Conservation (phyloP, 495 filamentous ascomycete species). For the Peziza echinospora region DNA sequence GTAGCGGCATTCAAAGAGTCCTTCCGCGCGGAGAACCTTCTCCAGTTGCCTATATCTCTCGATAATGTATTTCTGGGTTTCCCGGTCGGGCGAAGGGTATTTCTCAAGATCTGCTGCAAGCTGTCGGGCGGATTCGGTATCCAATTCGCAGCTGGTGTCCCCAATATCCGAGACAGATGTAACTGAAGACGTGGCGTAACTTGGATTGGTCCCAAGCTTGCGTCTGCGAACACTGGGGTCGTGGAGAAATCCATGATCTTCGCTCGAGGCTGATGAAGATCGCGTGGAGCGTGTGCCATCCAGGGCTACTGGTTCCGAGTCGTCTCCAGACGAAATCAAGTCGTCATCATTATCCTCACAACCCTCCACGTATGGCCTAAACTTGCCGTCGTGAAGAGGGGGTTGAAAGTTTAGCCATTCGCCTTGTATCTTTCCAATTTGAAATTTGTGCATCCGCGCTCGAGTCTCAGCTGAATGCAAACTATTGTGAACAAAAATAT, state of each 20-base stretch:
- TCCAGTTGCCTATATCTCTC: conserved; percentile 58
- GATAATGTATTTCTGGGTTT: conserved; percentile 58
- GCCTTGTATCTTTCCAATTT: conserved; percentile 65
- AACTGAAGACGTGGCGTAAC: conserved; percentile 21
- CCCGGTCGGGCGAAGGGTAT: conserved; percentile 59
- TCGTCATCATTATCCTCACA: conserved; percentile 18
- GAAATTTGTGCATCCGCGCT: conserved; percentile 55
- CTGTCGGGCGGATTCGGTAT: conserved; percentile 50
- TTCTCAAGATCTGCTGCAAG: conserved; percentile 55
- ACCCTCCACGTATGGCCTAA: conserved; percentile 34
- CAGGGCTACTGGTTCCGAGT: conserved; percentile 6
- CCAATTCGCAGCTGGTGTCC: conserved; percentile 40
- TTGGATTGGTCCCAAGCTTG: conserved; percentile 15
- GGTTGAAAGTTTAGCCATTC: conserved; percentile 76
- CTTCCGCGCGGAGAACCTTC: conserved; percentile 45
- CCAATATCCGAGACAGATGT: conserved; percentile 25
- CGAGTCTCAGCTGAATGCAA: conserved; percentile 65
- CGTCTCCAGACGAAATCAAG: conserved; percentile 19
- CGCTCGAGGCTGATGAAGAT: conserved; percentile 22
- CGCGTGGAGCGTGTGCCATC: conserved; percentile 10
- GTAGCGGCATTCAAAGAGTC: conserved; percentile 75
- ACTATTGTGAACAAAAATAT: conserved; percentile 26
- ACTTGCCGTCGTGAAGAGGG: conserved; percentile 79
- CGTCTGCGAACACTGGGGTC: conserved; percentile 18
- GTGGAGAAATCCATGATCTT: conserved; percentile 13